A percentile compares a stretch with the other conserved stretches of the same genome.
phyloP scores from a whole-genome alignment of 2,329 filamentous ascomycete species.

The Drechslera avenae region DNA sequence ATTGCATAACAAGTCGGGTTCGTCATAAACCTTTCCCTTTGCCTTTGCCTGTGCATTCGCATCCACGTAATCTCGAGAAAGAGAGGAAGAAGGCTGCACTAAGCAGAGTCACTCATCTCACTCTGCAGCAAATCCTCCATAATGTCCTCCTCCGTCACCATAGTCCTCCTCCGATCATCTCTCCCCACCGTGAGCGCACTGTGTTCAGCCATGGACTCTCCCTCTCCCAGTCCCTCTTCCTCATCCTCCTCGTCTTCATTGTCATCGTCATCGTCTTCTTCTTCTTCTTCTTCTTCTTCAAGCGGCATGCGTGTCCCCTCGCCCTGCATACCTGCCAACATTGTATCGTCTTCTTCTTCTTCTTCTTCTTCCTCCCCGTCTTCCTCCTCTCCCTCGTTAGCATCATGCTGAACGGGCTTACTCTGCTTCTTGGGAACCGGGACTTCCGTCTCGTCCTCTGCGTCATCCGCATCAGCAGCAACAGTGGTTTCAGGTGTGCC shows the following conservation, averaged over 20 bases:
- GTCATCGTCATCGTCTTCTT: conserved; percentile 25
- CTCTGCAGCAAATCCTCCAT: conserved; percentile 39
- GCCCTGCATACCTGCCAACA: conserved; percentile 41
- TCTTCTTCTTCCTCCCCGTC: conserved; percentile 29
- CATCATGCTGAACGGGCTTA: conserved; percentile 5
- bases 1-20: too few species aligned
- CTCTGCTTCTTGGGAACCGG: conserved; percentile 17
- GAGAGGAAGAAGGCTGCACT: neutral
- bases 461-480: conserved; percentile 14
- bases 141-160: conserved; percentile 43
- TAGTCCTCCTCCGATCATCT: conserved; percentile 9
- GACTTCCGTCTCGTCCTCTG: conserved; percentile 21
- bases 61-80: too few species aligned
- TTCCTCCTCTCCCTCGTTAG: too few species aligned
- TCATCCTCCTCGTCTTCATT: conserved; percentile 5
- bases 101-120: conserved; percentile 15
- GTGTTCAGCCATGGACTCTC: conserved; percentile 6
- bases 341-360: conserved; percentile 41
- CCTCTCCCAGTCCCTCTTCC: conserved; percentile 4
- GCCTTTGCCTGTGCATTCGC: too few species aligned
- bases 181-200: conserved; percentile 12
- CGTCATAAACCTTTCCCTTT: too few species aligned
- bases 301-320: conserved; percentile 45
- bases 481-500: conserved; percentile 24
- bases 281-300: conserved; percentile 34